Evolutionary conservation across 495 filamentous ascomycete genomes (phyloP), one percentile per base, ranked within the genome.

Genomic region (Emericellopsis terricola): DNA sequence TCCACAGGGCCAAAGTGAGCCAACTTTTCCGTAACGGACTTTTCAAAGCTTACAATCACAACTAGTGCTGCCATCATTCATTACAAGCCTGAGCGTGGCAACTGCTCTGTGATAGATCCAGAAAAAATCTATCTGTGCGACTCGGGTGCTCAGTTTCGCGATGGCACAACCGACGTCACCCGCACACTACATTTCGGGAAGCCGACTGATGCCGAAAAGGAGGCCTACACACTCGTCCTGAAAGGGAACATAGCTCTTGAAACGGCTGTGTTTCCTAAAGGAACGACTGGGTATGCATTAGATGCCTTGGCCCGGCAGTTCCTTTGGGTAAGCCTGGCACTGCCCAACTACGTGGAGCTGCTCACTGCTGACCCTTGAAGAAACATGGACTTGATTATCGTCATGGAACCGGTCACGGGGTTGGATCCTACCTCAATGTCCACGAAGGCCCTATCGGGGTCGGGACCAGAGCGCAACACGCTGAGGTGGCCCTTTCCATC

Each of bases 371-470:
- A 32, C 38, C 41, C 37, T 45, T 29, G 17, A 37, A 71, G 66
- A 73, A 73, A 48, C 64, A 85, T 42, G 91, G 91, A 0, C 64
- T 99, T 15, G 87, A 99, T 46, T 99, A 91, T 54, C 71, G 91
- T 8, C 91, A 99, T 51, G 89, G 91, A 32, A 99, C 91, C 1
- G 91, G 91, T 19, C 91, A 99, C 51, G 91, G 91, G 15, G 79
- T 99, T 34, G 91, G 91, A 27, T 92, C 83, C 4, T 99, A 48
- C 32, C 44, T 86, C 51, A 96, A 96, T 41, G 91, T 99, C 2
- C 91, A 99, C 53, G 91, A 99, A 52, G 91, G 91, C 0, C 91
- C 91, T 5, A 92, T 99, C 38, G 91, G 91, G 15, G 84, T 99
- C 33, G 91, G 91, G 14, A 93, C 84, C 4, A 69, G 87, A 28